phyloP scores from a whole-genome alignment of 495 filamentous ascomycete genomes.

The Neurospora africana region DNA sequence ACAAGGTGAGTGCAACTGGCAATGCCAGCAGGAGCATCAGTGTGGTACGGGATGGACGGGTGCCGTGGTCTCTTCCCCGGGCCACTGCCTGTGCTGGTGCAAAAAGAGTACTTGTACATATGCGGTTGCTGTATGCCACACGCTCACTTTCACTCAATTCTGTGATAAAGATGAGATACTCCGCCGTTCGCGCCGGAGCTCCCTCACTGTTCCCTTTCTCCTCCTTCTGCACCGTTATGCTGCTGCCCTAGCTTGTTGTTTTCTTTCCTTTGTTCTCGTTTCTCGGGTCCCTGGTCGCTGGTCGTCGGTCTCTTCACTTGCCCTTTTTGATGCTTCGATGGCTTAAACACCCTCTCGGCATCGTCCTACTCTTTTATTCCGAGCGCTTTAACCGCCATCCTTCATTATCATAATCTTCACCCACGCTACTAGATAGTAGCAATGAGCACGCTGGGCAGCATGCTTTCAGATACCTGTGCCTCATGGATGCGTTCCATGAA shows the following conservation, averaged over 20 bases:
- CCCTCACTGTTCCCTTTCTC: not conserved
- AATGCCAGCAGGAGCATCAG: not conserved
- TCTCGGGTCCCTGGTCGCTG: slow-evolving; percentile 15
- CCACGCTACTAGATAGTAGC: slow-evolving; percentile 6
- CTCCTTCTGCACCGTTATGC: slow-evolving; percentile 3
- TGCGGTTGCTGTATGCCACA: not conserved
- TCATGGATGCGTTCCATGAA: slow-evolving; percentile 32
- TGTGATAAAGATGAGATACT: slow-evolving; percentile 5
- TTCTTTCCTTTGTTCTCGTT: slow-evolving; percentile 3
- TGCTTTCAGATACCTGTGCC: slow-evolving; percentile 28
- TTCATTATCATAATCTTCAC: slow-evolving; percentile 11
- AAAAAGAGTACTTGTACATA: not conserved
- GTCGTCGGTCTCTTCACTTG: slow-evolving; percentile 21
- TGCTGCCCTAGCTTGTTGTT: slow-evolving; percentile 2
- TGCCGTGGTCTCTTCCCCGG: not conserved
- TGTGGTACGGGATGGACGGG: not conserved
- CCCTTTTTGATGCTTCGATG: slow-evolving; percentile 2
- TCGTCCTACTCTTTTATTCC: not conserved
- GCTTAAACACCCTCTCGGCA: slow-evolving; percentile 6
- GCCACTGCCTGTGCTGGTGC: not conserved
- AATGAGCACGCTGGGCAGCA: slow-evolving; percentile 30
- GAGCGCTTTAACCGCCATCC: slow-evolving; percentile 13
- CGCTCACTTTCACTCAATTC: not conserved
- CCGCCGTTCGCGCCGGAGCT: slow-evolving; percentile 2
- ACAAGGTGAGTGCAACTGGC: not conserved